These are phyloP conservation scores for Tetrapisispora phaffii DNA, from an alignment of 805 yeast species.

Conservation along the genomic window DNA sequence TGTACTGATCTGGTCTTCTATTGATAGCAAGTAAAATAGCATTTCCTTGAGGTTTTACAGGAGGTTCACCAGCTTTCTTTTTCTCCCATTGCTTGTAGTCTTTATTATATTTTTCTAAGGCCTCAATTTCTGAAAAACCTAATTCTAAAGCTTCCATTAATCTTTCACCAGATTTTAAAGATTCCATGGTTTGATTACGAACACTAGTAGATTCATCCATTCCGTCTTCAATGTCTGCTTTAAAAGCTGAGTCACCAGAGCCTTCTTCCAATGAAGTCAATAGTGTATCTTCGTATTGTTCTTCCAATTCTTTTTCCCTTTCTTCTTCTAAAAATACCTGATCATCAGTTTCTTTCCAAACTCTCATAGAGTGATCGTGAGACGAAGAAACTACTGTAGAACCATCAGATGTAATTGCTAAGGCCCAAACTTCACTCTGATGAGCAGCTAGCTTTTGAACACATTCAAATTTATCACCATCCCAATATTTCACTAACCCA, in stretches of 20 bases:
- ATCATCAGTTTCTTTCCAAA: slow-evolving; percentile 92
- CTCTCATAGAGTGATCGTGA: slow-evolving; percentile 85
- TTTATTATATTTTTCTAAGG: slow-evolving; percentile 39
- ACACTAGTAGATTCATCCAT: slow-evolving; percentile 57
- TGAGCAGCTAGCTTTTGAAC: slow-evolving; percentile 81
- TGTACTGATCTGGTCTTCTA: slow-evolving; percentile 66
- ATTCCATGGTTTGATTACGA: slow-evolving; percentile 75
- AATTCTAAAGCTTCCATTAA: slow-evolving; percentile 85
- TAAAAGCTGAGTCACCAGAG: slow-evolving; percentile 33
- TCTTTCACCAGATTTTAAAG: slow-evolving; percentile 89
- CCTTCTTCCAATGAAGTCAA: slow-evolving; percentile 60
- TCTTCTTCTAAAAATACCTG: slow-evolving; percentile 96
- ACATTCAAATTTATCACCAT: slow-evolving; percentile 92
- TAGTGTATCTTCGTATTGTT: slow-evolving; percentile 73
- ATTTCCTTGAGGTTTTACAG: slow-evolving; percentile 53
- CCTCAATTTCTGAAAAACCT: slow-evolving; percentile 61
- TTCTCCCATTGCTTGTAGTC: slow-evolving; percentile 35
- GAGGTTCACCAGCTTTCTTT: slow-evolving; percentile 39
- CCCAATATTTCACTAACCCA: slow-evolving; percentile 90
- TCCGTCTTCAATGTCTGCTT: slow-evolving; percentile 32
- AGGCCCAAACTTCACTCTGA: slow-evolving; percentile 88
- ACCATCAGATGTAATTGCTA: slow-evolving; percentile 69
- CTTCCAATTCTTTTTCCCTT: slow-evolving; percentile 91
- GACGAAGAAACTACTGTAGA: slow-evolving; percentile 68
- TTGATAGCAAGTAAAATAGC: slow-evolving; percentile 67